phyloP scores from a whole-genome alignment of 306 rosid genomes.

The Prunus padus region DNA sequence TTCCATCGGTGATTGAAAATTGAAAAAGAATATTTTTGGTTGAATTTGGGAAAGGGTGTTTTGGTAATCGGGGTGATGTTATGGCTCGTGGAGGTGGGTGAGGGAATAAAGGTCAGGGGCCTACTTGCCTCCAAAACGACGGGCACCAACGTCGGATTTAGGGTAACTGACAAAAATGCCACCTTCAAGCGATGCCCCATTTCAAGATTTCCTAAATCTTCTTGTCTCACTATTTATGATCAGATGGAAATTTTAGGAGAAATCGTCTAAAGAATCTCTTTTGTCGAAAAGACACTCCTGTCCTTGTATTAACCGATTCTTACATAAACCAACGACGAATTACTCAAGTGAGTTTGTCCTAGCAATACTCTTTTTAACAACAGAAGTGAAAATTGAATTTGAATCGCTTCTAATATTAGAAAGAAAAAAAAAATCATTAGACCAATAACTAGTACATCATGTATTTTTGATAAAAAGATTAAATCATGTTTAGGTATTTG shows the following conservation, averaged over 20 bases:
- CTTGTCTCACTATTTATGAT: constrained; percentile 46
- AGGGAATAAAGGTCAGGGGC: constrained; percentile 58
- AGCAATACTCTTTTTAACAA: too few relatives aligned
- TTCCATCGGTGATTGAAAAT: too few relatives aligned
- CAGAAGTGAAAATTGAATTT: too few relatives aligned
- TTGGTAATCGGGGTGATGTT: background rate
- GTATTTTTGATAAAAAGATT: too few relatives aligned
- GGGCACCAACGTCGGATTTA: constrained; percentile 67
- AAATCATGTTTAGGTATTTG: too few relatives aligned
- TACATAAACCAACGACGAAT: too few relatives aligned
- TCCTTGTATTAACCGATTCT: background rate
- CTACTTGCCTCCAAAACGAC: constrained; percentile 68
- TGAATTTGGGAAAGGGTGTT: background rate
- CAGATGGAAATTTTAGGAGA: constrained; percentile 28
- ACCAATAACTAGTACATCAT: too few relatives aligned
- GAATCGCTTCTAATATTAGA: too few relatives aligned
- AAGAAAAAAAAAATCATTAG: too few relatives aligned
- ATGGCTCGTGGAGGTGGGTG: constrained; percentile 36
- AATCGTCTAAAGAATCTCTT: constrained; percentile 14
- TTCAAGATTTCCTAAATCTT: constrained; percentile 61
- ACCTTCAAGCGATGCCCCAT: constrained; percentile 60
- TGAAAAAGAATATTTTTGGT: background rate
- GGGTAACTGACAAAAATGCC: constrained; percentile 69
- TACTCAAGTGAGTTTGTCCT: too few relatives aligned
- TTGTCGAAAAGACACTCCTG: background rate